A percentile compares a stretch with the other conserved stretches of the same genome.
phyloP scores from a whole-genome alignment of 1,284 basidiomycete species.

The Ganoderma resinaceum region DNA sequence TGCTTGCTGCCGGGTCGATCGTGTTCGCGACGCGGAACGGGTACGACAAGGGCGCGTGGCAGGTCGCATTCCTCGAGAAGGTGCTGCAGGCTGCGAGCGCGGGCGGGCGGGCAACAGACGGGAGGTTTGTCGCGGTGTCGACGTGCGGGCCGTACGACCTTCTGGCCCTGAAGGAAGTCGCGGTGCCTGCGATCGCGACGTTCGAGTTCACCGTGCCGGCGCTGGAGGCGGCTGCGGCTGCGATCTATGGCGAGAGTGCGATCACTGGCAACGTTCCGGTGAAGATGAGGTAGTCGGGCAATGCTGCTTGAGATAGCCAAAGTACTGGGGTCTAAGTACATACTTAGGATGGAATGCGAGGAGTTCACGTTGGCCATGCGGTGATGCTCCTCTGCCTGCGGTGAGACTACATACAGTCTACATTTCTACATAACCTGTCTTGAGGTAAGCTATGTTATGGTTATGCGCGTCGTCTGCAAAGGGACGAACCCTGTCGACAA shows the following conservation, averaged over 20 bases:
- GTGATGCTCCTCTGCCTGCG: no score
- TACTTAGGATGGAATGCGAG: not conserved
- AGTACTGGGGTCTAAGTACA: not conserved
- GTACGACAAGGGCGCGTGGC: slow-evolving; percentile 57
- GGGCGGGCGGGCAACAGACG: slow-evolving; percentile 7
- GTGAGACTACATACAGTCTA: no score
- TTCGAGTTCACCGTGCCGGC: slow-evolving; percentile 65
- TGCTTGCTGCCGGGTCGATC: slow-evolving; percentile 41
- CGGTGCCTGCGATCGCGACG: slow-evolving; percentile 48
- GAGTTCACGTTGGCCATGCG: not conserved
- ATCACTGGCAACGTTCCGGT: slow-evolving; percentile 51
- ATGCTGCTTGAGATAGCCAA: not conserved
- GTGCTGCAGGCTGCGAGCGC: slow-evolving; percentile 34
- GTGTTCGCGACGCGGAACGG: slow-evolving; percentile 68
- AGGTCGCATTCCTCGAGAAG: slow-evolving; percentile 50
- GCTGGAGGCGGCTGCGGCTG: slow-evolving; percentile 50
- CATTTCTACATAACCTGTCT: no score
- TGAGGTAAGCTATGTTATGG: no score
- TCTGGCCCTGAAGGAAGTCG: slow-evolving; percentile 35
- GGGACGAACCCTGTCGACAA: no score
- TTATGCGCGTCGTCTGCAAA: no score
- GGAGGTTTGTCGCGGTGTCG: slow-evolving; percentile 54
- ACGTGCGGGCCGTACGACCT: slow-evolving; percentile 71
- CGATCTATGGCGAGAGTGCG: slow-evolving; percentile 51
- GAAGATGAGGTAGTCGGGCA: slow-evolving; percentile 7